Evolutionary conservation across 306 rosid genomes (phyloP).

Genomic region (Corylus americana): DNA sequence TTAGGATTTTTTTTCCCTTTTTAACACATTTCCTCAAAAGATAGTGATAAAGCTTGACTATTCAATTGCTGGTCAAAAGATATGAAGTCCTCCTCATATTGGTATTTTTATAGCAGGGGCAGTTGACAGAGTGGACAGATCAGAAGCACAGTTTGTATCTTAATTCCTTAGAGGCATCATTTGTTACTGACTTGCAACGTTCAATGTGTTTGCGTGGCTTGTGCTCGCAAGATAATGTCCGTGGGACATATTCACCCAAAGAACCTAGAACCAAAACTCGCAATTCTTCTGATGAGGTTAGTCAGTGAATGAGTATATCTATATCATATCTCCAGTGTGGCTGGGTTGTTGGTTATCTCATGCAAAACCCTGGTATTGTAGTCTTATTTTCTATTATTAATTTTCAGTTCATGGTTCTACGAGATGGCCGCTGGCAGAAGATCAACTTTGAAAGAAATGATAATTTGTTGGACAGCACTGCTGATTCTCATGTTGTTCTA

Average conservation of each 20-base stretch:
- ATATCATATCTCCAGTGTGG: conserved; percentile 20
- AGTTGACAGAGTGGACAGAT: conserved; percentile 71
- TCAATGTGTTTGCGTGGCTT: conserved; percentile 38
- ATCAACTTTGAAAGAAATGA: conserved; percentile 52
- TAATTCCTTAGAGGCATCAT: conserved; percentile 76
- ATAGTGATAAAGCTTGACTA: conserved; percentile 8
- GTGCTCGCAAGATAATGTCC: conserved; percentile 34
- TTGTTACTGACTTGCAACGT: conserved; percentile 59
- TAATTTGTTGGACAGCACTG: conserved; percentile 55
- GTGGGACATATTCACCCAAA: conserved; percentile 31
- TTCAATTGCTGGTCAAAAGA: conserved; percentile 26
- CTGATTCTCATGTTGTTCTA: conserved; percentile 65
- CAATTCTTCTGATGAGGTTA: conserved; percentile 57
- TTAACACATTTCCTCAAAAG: not conserved
- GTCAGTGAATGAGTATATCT: conserved; percentile 27
- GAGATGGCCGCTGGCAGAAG: conserved; percentile 57
- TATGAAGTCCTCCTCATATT: conserved; percentile 20
- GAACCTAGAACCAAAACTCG: conserved; percentile 33
- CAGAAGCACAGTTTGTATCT: conserved; percentile 70
- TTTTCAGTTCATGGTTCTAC: conserved; percentile 53
- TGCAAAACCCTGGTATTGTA: conserved; percentile 24
- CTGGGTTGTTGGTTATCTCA: conserved; percentile 13
- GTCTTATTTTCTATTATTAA: conserved; percentile 27
- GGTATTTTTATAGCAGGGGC: conserved; percentile 41
- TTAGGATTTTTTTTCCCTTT: not conserved